These are phyloP conservation scores for Leptographium lundbergii DNA, from an alignment of 2,329 filamentous ascomycete genomes.

Conservation along the genomic window DNA sequence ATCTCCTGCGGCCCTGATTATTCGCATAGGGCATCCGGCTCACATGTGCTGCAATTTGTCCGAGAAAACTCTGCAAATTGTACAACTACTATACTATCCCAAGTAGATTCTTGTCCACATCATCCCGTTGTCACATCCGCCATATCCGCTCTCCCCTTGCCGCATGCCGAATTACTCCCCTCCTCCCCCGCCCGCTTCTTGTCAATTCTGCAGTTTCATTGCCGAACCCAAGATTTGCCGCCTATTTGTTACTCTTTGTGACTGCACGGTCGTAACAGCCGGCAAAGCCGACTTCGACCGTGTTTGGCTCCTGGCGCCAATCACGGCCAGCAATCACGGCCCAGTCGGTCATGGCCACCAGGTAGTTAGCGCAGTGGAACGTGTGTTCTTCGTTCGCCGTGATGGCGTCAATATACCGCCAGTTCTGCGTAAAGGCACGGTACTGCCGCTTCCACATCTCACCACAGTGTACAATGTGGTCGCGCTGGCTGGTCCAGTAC, in stretches of 20 bases:
- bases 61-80: too few relatives aligned
- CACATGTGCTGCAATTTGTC: too few relatives aligned
- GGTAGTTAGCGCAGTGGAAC: not conserved
- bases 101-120: too few relatives aligned
- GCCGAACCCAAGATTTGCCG: too few relatives aligned
- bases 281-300: not conserved
- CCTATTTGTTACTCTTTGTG: not conserved
- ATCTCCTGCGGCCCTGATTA: too few relatives aligned
- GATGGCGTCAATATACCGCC: not conserved
- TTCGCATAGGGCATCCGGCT: too few relatives aligned
- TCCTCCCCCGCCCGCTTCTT: not conserved
- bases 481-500: not conserved
- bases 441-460: not conserved
- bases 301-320: not conserved
- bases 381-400: not conserved
- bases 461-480: not conserved
- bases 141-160: too few relatives aligned
- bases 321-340: not conserved
- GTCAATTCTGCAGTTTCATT: too few relatives aligned
- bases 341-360: not conserved
- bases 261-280: not conserved
- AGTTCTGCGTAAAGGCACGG: not conserved
- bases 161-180: too few relatives aligned
- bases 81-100: too few relatives aligned
- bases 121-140: too few relatives aligned